Conservation (phyloP, 192 early-diverging fungal species). For the Coemansia sp. region DNA sequence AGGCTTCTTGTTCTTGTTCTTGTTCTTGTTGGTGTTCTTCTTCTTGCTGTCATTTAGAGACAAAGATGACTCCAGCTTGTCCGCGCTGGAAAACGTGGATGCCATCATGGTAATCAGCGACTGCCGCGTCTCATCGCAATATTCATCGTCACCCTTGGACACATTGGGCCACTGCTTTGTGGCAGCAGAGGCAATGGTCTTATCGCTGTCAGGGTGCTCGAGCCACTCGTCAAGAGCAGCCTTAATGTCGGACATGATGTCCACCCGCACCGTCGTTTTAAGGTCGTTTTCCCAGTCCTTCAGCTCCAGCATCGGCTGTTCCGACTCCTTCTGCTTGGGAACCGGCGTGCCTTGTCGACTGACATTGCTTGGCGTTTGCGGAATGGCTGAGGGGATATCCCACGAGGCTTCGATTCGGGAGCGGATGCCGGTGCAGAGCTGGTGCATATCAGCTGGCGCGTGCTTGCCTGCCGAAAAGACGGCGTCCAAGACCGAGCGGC, state of each 20-base stretch:
- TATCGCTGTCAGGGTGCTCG: conserved; percentile 23
- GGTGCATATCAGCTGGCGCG: conserved; percentile 45
- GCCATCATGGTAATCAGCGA: conserved; percentile 26
- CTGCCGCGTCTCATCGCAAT: conserved; percentile 14
- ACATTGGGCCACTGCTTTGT: neutral
- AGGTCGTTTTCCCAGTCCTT: conserved; percentile 46
- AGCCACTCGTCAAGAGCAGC: conserved; percentile 49
- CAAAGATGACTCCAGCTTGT: conserved; percentile 21
- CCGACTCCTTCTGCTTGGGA: conserved; percentile 14
- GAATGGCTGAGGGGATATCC: conserved; percentile 19
- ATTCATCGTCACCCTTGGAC: neutral
- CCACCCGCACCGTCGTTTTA: conserved; percentile 39
- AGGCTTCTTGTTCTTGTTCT: too few species aligned
- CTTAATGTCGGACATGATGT: conserved; percentile 45
- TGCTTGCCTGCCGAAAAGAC: conserved; percentile 51
- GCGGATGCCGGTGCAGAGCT: conserved; percentile 50
- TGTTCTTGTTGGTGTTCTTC: neutral
- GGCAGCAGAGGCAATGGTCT: neutral
- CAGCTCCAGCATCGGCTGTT: conserved; percentile 46
- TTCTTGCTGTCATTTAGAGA: neutral
- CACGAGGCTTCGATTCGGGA: conserved; percentile 41
- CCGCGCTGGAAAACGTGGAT: conserved; percentile 20
- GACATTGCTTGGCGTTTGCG: conserved; percentile 11
- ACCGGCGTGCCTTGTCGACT: conserved; percentile 2
- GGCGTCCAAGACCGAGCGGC: conserved; percentile 47